phyloP scores from a whole-genome alignment of 495 filamentous ascomycete genomes.

The Talaromyces ruber region DNA sequence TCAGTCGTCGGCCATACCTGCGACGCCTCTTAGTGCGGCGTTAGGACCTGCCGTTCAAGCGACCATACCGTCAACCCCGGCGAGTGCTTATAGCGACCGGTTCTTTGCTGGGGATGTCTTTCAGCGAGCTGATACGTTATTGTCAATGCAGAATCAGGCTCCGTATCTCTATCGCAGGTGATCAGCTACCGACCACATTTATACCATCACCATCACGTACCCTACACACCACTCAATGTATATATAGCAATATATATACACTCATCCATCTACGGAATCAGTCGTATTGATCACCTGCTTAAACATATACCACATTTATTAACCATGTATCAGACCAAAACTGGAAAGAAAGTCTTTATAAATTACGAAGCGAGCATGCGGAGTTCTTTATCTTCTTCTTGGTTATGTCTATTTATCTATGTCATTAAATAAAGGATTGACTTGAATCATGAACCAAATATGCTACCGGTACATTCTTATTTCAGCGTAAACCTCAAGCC shows the following conservation, averaged over 20 bases:
- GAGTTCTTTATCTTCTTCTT: neutral
- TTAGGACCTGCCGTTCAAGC: slow-evolving; percentile 83
- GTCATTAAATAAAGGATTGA: too few species aligned
- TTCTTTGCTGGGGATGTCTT: slow-evolving; percentile 66
- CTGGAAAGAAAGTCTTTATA: neutral
- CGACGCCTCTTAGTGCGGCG: slow-evolving; percentile 74
- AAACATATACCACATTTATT: neutral
- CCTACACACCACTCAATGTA: neutral
- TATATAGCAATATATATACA: neutral
- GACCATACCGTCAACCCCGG: slow-evolving; percentile 74
- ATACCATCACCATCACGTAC: neutral
- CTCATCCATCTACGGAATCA: neutral
- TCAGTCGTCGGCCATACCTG: slow-evolving; percentile 39
- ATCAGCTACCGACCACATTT: slow-evolving; percentile 2
- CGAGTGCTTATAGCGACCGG: slow-evolving; percentile 54
- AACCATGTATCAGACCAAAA: neutral
- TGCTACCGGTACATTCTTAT: too few species aligned
- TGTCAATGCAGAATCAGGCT: slow-evolving; percentile 46
- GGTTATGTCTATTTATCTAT: neutral
- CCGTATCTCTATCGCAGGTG: slow-evolving; percentile 32
- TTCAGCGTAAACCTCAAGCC: too few species aligned
- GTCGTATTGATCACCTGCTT: neutral
- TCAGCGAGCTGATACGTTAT: slow-evolving; percentile 62
- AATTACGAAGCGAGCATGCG: neutral
- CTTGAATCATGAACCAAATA: too few species aligned